These are phyloP conservation scores for Beauveria sp. DNA, from an alignment of 2,329 filamentous ascomycete genomes.

Conservation along the genomic window DNA sequence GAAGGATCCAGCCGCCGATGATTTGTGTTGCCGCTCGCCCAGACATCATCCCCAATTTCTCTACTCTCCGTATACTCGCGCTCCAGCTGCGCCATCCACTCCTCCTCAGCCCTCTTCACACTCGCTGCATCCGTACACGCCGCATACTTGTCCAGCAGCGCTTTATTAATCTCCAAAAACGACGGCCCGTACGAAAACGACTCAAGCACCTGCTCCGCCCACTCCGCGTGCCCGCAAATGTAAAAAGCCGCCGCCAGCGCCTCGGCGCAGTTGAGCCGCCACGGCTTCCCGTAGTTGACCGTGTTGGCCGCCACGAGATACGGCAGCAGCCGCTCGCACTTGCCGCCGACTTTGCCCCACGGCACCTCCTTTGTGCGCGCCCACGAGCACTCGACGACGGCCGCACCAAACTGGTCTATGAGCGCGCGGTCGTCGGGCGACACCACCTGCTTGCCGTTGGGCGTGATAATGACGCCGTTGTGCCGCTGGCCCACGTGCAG, in stretches of 20 bases:
- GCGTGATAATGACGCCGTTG: slow-evolving; percentile 85
- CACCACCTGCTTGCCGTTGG: slow-evolving; percentile 80
- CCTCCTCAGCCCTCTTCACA: slow-evolving; percentile 75
- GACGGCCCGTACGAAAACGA: slow-evolving; percentile 83
- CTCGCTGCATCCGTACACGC: slow-evolving; percentile 73
- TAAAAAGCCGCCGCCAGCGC: slow-evolving; percentile 86
- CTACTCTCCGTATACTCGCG: slow-evolving; percentile 79
- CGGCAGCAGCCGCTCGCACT: slow-evolving; percentile 82
- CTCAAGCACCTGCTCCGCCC: slow-evolving; percentile 76
- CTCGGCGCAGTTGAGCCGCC: slow-evolving; percentile 92
- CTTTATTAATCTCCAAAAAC: slow-evolving; percentile 85
- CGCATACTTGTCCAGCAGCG: slow-evolving; percentile 75
- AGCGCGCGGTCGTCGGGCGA: slow-evolving; percentile 76
- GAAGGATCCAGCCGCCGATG: slow-evolving; percentile 48
- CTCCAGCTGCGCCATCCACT: slow-evolving; percentile 86
- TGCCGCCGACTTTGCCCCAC: slow-evolving; percentile 85
- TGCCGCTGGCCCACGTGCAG: slow-evolving; percentile 88
- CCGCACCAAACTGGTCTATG: slow-evolving; percentile 82
- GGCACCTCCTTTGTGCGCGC: slow-evolving; percentile 86
- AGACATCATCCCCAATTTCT: slow-evolving; percentile 65
- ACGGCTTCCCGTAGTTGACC: slow-evolving; percentile 95
- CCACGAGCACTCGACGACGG: slow-evolving; percentile 97
- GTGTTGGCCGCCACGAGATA: slow-evolving; percentile 95
- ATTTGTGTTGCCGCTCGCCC: slow-evolving; percentile 89
- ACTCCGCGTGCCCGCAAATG: slow-evolving; percentile 86